Evolutionary conservation across 768 basidiomycete genomes (phyloP), one percentile per base, ranked within the genome.

Genomic region (Pulveroboletus sp.): DNA sequence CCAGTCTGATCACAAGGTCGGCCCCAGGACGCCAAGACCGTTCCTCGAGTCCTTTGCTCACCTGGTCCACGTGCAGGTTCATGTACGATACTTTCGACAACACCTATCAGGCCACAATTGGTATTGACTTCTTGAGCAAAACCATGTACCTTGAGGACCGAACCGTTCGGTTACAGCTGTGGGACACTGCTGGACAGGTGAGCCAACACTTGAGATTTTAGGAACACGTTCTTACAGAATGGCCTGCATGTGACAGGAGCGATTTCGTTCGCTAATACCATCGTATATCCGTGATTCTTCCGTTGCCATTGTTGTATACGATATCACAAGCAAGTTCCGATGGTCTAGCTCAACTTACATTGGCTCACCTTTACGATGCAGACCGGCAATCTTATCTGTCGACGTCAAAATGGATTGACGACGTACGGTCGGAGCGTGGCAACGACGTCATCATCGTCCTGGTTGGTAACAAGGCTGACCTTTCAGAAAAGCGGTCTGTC

Each of bases 51-150:
- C 4, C 47, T 53, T 43, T 35, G 11, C 50, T 49, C 46, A 58
- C 27, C 32, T 41, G n/a, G 14, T n/a, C 14, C 40, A 17, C 21
- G 15, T 26, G 31, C 58, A 94, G 91, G 72, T 89, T 90, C 68
- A 94, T 98, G 96, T 99, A 99, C 69, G 96, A 99, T 72, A 98
- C 96, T 1, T 99, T 99, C 70, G 96, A 99, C 77, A 98, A 98
- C 70, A 98, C 95, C 39, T 99, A 99, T 69, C 91, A 93, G 67
- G 93, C 93, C 17, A 95, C 93, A 9, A 95, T 95, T 65, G 93
- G 95, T 50, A 99, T 99, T 71, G 96, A 99, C 74, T 99, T 99
- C 69, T 76, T 99, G 71, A 95, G 93, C 74, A 99, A 99, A 78
- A 98, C 96, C 0, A 95, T 99, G 92, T 99, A 99, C 71, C 79